Percentiles rank a stretch among this genome's conserved stretches.
phyloP scores from a whole-genome alignment of 225 moss, liverwort and hornwort genomes.

The Sphagnum tenellum region DNA sequence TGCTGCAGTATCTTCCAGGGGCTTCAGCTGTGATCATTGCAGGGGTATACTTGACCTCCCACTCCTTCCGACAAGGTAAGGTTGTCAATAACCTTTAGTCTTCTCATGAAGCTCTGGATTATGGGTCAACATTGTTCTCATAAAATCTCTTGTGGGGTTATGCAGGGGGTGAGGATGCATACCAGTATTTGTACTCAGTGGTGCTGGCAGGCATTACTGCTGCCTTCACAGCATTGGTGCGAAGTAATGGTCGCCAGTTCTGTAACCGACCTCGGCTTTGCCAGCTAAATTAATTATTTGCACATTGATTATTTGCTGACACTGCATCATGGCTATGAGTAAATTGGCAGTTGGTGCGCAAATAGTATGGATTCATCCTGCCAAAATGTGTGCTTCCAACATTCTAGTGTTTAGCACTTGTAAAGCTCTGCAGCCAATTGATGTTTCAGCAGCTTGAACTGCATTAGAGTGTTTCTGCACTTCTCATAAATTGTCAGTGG shows the following conservation, averaged over 20 bases:
- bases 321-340: too few relatives aligned
- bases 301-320: too few relatives aligned
- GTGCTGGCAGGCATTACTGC: slow-evolving; percentile 76
- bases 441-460: too few relatives aligned
- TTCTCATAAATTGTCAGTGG: too few relatives aligned
- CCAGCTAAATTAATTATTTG: slow-evolving; percentile 29
- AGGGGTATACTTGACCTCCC: slow-evolving; percentile 67
- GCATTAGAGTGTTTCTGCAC: too few relatives aligned
- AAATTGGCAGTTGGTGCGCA: too few relatives aligned
- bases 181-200: slow-evolving; percentile 78
- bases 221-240: slow-evolving; percentile 63
- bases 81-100: not conserved
- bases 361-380: too few relatives aligned
- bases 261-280: slow-evolving; percentile 90
- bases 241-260: slow-evolving; percentile 81
- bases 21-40: slow-evolving; percentile 63
- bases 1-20: slow-evolving; percentile 70
- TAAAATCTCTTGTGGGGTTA: slow-evolving; percentile 3
- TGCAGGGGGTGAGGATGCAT: slow-evolving; percentile 75
- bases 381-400: too few relatives aligned
- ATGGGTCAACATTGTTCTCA: not conserved
- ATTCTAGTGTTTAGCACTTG: too few relatives aligned
- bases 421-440: too few relatives aligned
- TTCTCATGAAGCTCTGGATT: not conserved
- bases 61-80: slow-evolving; percentile 70